These are phyloP conservation scores for Coemansia sp. DNA, from an alignment of 192 early-diverging fungal species.

Conservation along the genomic window DNA sequence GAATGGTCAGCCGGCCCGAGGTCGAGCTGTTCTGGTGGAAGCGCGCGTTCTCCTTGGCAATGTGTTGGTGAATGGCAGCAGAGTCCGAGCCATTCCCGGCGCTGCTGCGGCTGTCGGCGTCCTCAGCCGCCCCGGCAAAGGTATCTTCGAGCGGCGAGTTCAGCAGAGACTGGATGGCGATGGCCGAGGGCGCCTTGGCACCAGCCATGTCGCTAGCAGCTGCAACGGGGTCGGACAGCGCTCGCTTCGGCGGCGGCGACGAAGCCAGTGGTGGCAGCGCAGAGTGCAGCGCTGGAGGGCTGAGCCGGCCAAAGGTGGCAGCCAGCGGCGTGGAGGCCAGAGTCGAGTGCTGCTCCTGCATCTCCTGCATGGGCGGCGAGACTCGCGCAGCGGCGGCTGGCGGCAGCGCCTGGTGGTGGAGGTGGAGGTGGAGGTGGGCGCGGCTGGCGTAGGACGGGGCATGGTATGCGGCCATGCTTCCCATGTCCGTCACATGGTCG, in stretches of 20 bases:
- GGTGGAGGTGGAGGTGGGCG: conserved; percentile 8
- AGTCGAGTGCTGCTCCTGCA: conserved; percentile 41
- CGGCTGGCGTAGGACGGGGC: conserved; percentile 13
- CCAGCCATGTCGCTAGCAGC: neutral
- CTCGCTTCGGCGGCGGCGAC: too few species aligned
- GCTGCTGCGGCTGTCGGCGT: conserved; percentile 4
- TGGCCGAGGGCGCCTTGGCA: conserved; percentile 13
- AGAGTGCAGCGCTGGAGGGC: neutral
- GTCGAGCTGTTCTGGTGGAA: conserved; percentile 40
- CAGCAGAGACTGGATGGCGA: conserved; percentile 49
- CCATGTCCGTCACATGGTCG: conserved; percentile 35
- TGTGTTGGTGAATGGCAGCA: conserved; percentile 39
- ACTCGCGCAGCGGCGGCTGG: conserved; percentile 1
- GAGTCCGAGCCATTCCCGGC: conserved; percentile 8
- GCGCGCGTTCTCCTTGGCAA: conserved; percentile 53
- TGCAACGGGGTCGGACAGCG: conserved; percentile 7
- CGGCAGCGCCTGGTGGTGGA: neutral
- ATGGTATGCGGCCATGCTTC: conserved; percentile 24
- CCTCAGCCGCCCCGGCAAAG: neutral
- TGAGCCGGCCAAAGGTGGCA: neutral
- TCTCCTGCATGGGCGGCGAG: conserved; percentile 29
- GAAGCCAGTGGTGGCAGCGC: too few species aligned
- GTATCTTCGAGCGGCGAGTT: conserved; percentile 31
- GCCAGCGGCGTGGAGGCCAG: neutral
- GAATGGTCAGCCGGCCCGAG: conserved; percentile 13